Base-by-base conservation (phyloP, 352 stramenopile species). In the Phytophthora quininea region DNA sequence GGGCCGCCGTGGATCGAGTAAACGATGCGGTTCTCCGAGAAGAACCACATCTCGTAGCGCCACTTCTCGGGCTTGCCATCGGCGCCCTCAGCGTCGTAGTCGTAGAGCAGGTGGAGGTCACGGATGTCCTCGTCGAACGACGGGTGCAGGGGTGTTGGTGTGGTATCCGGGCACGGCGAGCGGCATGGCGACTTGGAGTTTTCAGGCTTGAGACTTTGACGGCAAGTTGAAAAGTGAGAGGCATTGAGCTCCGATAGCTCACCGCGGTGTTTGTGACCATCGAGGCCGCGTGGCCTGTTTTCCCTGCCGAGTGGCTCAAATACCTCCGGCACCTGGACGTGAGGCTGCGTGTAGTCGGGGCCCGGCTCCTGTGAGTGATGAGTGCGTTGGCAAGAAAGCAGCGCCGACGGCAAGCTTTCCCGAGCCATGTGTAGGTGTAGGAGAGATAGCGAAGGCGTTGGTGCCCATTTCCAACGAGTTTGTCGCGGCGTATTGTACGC, bases 31-130 rank as follows among this genome's bases (percentile, higher is more conserved):
- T 80, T 70, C 50, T 84, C 61, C 62, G 77, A 84, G 67, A 80
- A 82, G 67, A 86, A 86, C 72, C 75, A 86, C 74, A 86, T 77
- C 67, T 86, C 77, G 64, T 86, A 86, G 64, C 77, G 77, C 77
- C 77, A 86, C 73, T 84, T 86, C 53, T 82, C 51, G 19, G 75
- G 73, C 58, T 76, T 80, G 62, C 77, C 75, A 29, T 86, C 58
- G 29, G 62, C 54, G 40, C 54, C 63, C 53, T 83, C 66, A 29
- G 73, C 75, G 46, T 84, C 70, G 62, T 86, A 86, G 64, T 86
- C 77, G 70, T 86, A 86, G 33, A 86, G 31, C 29, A 86, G 58
- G 62, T 86, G 77, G 14, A 83, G 48, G 69, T 83, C 72, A 53
- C 77, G 77, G 61, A 86, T 86, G 54, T 86, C 78, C 56, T 81